Percentiles rank a stretch among this genome's conserved stretches.
These are phyloP conservation scores for Trichosporon sp. DNA, from an alignment of 1,284 basidiomycete genomes.

Conservation along the genomic window DNA sequence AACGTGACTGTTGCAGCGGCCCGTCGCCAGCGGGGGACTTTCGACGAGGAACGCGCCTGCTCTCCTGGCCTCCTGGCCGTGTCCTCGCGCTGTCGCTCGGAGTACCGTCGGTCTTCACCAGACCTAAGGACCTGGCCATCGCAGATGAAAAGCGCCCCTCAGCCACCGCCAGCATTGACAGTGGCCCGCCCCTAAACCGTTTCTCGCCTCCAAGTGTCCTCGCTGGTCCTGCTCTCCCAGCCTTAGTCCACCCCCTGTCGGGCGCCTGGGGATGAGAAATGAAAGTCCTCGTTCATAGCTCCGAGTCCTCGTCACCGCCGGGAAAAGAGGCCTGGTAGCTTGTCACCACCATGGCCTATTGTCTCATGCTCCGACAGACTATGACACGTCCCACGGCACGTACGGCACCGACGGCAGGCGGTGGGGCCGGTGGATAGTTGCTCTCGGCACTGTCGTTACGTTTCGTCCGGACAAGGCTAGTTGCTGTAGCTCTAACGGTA, in stretches of 20 bases:
- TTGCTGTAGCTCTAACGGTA: not conserved
- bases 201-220: not conserved
- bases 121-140: not conserved
- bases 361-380: not conserved
- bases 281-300: not conserved
- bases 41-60: not conserved
- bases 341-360: not conserved
- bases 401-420: not conserved
- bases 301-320: not conserved
- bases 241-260: not conserved
- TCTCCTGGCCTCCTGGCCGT: too few species aligned
- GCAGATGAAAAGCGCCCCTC: not conserved
- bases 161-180: not conserved
- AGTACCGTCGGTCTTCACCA: not conserved
- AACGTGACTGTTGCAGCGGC: not conserved
- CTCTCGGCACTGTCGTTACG: not conserved
- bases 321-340: not conserved
- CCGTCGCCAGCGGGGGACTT: not conserved
- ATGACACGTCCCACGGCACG: not conserved
- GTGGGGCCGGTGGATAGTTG: not conserved
- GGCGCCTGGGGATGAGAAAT: not conserved
- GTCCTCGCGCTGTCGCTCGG: not conserved
- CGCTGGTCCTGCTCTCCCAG: not conserved
- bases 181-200: not conserved
- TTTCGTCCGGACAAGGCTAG: not conserved